Conservation (phyloP, 805 yeast genomes). For the Yarrowia sp. region DNA sequence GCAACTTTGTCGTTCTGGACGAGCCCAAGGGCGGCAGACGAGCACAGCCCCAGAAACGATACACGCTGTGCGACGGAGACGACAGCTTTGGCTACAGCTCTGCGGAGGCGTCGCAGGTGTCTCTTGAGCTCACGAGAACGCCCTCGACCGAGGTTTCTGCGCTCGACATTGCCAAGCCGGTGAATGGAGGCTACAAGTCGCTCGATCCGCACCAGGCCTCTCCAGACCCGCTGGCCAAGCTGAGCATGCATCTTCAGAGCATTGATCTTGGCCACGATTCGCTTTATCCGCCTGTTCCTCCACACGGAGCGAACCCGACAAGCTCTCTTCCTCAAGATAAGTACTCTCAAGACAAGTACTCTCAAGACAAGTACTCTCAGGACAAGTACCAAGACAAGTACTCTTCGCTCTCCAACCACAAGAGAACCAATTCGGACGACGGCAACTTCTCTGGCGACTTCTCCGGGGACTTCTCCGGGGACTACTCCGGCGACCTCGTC, state of each 20-base stretch:
- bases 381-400: background rate
- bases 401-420: background rate
- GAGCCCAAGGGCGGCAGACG: conserved; percentile 1
- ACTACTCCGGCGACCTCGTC: conserved; percentile 4
- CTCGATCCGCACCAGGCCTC: background rate
- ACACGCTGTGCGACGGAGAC: conserved; percentile 14
- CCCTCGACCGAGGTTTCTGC: background rate
- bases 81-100: background rate
- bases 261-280: conserved; percentile 16
- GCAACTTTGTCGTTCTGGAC: conserved; percentile 62
- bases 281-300: conserved; percentile 14
- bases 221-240: background rate
- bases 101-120: conserved; percentile 3
- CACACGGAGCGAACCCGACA: background rate
- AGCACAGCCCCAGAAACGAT: conserved; percentile 1
- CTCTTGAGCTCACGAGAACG: background rate
- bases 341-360: background rate
- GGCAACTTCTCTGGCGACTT: background rate
- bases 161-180: conserved; percentile 2
- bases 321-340: too few species aligned
- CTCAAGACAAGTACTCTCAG: too few species aligned
- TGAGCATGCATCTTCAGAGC: conserved; percentile 3
- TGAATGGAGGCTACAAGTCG: conserved; percentile 1
- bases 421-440: conserved; percentile 8
- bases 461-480: background rate